These are phyloP conservation scores for Xenosphaeropsis pyriputrescens DNA, from an alignment of 2,329 filamentous ascomycete genomes.

Conservation along the genomic window DNA sequence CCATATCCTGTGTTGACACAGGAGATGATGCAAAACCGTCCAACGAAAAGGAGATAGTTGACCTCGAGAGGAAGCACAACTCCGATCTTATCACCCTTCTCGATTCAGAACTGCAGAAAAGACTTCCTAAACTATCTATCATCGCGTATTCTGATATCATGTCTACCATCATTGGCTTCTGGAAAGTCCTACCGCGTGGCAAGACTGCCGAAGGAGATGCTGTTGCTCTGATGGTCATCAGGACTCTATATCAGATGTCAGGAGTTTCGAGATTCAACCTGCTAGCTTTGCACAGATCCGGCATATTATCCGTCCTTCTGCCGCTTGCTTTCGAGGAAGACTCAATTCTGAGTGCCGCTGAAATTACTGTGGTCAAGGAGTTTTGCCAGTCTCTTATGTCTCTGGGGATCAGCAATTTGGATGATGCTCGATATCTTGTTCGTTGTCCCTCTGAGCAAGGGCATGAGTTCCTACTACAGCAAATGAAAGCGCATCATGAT, in stretches of 20 bases:
- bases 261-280: slow-evolving; percentile 59
- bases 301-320: slow-evolving; percentile 53
- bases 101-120: slow-evolving; percentile 26
- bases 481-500: slow-evolving; percentile 58
- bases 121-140: slow-evolving; percentile 33
- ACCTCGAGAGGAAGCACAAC: slow-evolving; percentile 5
- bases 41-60: not conserved
- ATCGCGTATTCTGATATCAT: slow-evolving; percentile 49
- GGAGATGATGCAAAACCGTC: not conserved
- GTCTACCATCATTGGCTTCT: slow-evolving; percentile 45
- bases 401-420: slow-evolving; percentile 65
- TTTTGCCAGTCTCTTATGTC: slow-evolving; percentile 57
- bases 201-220: slow-evolving; percentile 28
- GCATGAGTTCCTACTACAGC: slow-evolving; percentile 58
- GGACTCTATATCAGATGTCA: slow-evolving; percentile 22
- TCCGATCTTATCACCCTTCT: slow-evolving; percentile 11
- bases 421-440: slow-evolving; percentile 66
- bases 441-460: slow-evolving; percentile 34
- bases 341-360: slow-evolving; percentile 34
- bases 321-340: slow-evolving; percentile 40
- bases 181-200: slow-evolving; percentile 43
- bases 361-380: slow-evolving; percentile 44
- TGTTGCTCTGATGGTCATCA: slow-evolving; percentile 47
- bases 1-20: not conserved
- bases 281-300: slow-evolving; percentile 55